Conservation (phyloP, 257 asterid genomes). For the Knoxia roxburghii region DNA sequence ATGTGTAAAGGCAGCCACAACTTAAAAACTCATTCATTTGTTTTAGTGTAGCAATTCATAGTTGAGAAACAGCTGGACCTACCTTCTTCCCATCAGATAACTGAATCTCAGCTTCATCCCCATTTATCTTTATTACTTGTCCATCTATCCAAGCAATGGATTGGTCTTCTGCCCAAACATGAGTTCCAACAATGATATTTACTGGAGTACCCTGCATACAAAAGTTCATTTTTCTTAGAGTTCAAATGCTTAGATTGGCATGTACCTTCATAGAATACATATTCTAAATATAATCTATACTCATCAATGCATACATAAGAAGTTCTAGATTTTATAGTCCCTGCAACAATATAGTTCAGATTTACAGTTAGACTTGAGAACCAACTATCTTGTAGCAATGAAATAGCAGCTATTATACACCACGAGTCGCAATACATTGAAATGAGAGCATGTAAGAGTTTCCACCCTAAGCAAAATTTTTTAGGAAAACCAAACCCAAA, state of each 20-base stretch:
- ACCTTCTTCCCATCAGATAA: constrained; percentile 68
- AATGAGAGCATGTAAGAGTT: not conserved
- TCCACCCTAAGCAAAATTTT: not conserved
- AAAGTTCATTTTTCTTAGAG: constrained; percentile 19
- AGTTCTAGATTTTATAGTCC: not conserved
- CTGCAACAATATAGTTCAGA: not conserved
- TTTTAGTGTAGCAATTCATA: not conserved
- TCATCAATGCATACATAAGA: not conserved
- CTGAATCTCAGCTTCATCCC: constrained; percentile 58
- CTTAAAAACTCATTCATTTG: not conserved
- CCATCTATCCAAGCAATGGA: constrained; percentile 76
- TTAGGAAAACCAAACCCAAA: not conserved
- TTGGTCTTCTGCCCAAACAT: constrained; percentile 90
- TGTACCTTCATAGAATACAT: not conserved
- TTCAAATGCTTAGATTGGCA: not conserved
- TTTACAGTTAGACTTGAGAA: not conserved
- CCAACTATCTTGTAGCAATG: not conserved
- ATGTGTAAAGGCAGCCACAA: not conserved
- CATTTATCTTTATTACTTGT: constrained; percentile 65
- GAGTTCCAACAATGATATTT: constrained; percentile 79
- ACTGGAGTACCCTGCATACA: constrained; percentile 78
- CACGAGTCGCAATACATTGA: not conserved
- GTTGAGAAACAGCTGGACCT: constrained; percentile 18
- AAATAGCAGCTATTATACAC: not conserved
- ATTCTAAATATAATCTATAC: not conserved